Percentiles rank a stretch among this genome's conserved stretches.
Conservation (phyloP, 441 rosid species). For the Erysimum cheiri region DNA sequence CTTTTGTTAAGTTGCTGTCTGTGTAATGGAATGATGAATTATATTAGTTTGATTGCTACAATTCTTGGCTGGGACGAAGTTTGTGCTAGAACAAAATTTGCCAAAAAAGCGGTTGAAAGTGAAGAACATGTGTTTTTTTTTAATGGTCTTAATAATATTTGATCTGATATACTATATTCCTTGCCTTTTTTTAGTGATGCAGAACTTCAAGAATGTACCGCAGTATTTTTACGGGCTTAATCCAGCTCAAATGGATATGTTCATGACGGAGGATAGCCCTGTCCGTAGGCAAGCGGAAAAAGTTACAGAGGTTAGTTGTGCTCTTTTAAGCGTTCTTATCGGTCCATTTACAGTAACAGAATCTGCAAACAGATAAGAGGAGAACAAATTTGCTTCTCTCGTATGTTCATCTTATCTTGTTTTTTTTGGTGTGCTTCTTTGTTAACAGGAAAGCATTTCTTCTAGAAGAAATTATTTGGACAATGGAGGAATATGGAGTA, state of each 20-base stretch:
- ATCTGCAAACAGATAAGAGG: neutral
- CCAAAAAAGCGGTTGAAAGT: neutral
- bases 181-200: conserved; percentile 59
- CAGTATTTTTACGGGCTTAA: conserved; percentile 76
- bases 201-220: conserved; percentile 82
- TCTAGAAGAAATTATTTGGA: conserved; percentile 72
- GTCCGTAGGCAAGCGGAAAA: conserved; percentile 64
- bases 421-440: conserved; percentile 14
- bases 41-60: conserved; percentile 14
- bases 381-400: neutral
- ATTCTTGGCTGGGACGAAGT: neutral
- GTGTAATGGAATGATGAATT: neutral
- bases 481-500: conserved; percentile 68
- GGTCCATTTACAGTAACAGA: neutral
- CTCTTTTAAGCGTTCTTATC: conserved; percentile 14
- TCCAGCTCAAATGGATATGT: conserved; percentile 86
- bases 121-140: neutral
- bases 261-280: conserved; percentile 88
- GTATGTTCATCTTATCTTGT: conserved; percentile 1
- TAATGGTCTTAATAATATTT: neutral
- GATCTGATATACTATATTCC: conserved; percentile 3
- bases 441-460: conserved; percentile 73
- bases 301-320: conserved; percentile 65
- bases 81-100: neutral
- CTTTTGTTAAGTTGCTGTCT: neutral